phyloP scores from a whole-genome alignment of 169 alveolate genomes.

The Plasmodium adleri region DNA sequence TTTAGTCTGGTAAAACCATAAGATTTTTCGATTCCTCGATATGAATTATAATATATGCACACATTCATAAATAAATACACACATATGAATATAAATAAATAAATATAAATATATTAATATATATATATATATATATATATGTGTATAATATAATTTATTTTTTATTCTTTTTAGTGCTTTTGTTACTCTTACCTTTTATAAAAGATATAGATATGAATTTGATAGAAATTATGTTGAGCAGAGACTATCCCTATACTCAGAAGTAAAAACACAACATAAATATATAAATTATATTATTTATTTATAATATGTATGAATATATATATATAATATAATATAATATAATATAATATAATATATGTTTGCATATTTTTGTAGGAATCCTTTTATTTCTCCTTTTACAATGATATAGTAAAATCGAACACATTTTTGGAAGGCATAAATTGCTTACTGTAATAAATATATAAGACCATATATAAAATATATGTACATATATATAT shows the following conservation, averaged over 20 bases:
- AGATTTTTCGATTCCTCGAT: neutral
- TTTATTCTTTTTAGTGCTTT: slow-evolving; percentile 25
- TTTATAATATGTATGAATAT: neutral
- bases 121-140: no score
- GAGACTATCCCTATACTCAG: slow-evolving; percentile 40
- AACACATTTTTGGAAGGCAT: slow-evolving; percentile 37
- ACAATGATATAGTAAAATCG: slow-evolving; percentile 49
- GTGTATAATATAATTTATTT: neutral
- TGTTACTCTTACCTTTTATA: slow-evolving; percentile 48
- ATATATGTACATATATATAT: neutral
- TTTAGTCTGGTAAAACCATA: slow-evolving; percentile 29
- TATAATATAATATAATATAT: neutral
- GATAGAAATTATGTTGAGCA: slow-evolving; percentile 47
- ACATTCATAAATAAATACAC: neutral
- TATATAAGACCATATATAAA: no score
- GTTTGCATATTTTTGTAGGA: slow-evolving; percentile 20
- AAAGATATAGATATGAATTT: slow-evolving; percentile 45
- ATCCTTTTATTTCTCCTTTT: slow-evolving; percentile 64
- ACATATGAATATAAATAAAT: no score
- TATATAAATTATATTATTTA: neutral
- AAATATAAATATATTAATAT: no score
- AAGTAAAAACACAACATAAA: slow-evolving; percentile 11
- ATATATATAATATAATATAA: neutral
- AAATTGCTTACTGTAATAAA: slow-evolving; percentile 30
- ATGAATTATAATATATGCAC: neutral